Evolutionary conservation across 2,329 filamentous ascomycete species (phyloP).

Genomic region (Exserohilum rostratum): DNA sequence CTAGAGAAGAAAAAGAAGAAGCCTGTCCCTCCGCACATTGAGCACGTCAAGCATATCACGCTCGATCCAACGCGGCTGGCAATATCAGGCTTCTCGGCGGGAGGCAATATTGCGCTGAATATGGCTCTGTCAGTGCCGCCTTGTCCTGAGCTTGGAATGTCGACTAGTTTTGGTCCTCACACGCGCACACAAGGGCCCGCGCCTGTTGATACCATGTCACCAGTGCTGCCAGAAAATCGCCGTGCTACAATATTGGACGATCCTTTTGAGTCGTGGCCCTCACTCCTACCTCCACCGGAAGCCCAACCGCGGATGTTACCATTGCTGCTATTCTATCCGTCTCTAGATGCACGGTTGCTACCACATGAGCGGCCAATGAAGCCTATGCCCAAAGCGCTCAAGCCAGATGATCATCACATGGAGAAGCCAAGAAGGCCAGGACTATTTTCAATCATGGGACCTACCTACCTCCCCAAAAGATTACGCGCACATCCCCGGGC

Average conservation of each 20-base stretch:
- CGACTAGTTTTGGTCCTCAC: conserved; percentile 11
- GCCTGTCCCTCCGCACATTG: conserved; percentile 16
- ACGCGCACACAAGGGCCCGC: conserved; percentile 17
- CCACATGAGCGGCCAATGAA: conserved; percentile 50
- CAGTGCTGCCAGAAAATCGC: conserved; percentile 37
- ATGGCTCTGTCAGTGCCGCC: conserved; percentile 48
- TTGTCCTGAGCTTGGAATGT: conserved; percentile 29
- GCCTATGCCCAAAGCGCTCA: conserved; percentile 42
- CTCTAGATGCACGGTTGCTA: conserved; percentile 50
- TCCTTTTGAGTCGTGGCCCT: conserved; percentile 44
- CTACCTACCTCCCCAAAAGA: conserved; percentile 50
- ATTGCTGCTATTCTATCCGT: conserved; percentile 53
- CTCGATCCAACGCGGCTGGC: conserved; percentile 50
- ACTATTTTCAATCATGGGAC: conserved; percentile 49
- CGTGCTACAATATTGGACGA: conserved; percentile 41
- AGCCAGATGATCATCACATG: conserved; percentile 36
- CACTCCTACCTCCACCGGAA: conserved; percentile 43
- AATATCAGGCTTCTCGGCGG: conserved; percentile 55
- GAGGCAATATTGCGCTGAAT: conserved; percentile 56
- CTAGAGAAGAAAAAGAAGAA: conserved; percentile 29
- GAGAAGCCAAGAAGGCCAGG: conserved; percentile 43
- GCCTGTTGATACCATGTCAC: conserved; percentile 29
- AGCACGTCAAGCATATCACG: conserved; percentile 31
- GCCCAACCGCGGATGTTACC: conserved; percentile 46
- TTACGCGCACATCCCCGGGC: conserved; percentile 48